phyloP scores from a whole-genome alignment of 164 flowering plant genomes.

The Stephania japonica region DNA sequence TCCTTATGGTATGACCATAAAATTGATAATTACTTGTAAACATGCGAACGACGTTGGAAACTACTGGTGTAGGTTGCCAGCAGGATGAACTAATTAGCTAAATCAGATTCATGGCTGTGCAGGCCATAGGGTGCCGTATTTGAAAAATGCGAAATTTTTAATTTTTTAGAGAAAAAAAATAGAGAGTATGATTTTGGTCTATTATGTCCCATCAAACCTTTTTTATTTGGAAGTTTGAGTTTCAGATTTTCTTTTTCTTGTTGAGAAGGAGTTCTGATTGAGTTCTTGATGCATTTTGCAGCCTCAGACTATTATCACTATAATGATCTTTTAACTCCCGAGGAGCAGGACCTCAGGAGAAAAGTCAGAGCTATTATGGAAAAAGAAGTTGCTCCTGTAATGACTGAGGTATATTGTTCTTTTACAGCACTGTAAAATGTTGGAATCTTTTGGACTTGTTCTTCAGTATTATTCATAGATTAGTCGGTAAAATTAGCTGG shows the following conservation, averaged over 20 bases:
- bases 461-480: too few relatives aligned
- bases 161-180: too few relatives aligned
- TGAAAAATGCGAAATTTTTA: too few relatives aligned
- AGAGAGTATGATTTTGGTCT: too few relatives aligned
- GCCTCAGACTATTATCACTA: constrained; percentile 84
- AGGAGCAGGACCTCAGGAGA: constrained; percentile 54
- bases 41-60: too few relatives aligned
- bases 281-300: constrained; percentile 22
- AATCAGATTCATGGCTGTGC: not conserved
- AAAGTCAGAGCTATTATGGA: constrained; percentile 73
- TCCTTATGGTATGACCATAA: constrained; percentile 46
- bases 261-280: not conserved
- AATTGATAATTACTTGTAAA: constrained; percentile 3
- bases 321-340: constrained; percentile 70
- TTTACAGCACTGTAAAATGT: not conserved
- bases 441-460: not conserved
- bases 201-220: too few relatives aligned
- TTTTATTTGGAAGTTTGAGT: too few relatives aligned
- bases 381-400: constrained; percentile 81
- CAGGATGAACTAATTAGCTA: not conserved
- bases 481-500: not conserved
- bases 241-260: too few relatives aligned
- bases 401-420: constrained; percentile 55
- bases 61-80: too few relatives aligned
- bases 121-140: too few relatives aligned